These are phyloP conservation scores for Chimonanthus salicifolius DNA, from an alignment of 164 flowering plant species.

Conservation along the genomic window DNA sequence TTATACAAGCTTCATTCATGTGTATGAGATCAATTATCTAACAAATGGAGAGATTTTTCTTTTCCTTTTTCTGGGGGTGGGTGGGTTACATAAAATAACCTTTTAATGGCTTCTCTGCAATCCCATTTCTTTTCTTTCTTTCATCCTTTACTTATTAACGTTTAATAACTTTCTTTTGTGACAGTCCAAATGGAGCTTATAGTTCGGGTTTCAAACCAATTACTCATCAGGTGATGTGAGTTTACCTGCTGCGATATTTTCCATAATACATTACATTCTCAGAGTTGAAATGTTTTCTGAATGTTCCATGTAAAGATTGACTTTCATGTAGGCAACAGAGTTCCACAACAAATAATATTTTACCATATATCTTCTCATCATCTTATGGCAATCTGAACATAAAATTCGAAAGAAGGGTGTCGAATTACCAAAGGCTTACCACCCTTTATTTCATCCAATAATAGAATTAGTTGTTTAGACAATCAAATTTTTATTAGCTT, in stretches of 20 bases:
- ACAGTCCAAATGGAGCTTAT: constrained; percentile 98
- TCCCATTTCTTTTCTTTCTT: background rate
- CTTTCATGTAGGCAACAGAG: background rate
- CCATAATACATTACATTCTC: constrained; percentile 10
- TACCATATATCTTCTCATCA: background rate
- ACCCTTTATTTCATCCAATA: too few relatives aligned
- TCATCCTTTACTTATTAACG: background rate
- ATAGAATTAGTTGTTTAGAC: too few relatives aligned
- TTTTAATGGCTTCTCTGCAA: background rate
- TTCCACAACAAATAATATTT: background rate
- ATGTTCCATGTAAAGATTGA: background rate
- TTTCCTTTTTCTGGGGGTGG: too few relatives aligned
- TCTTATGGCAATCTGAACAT: background rate
- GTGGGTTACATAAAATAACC: too few relatives aligned
- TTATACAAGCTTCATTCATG: too few relatives aligned
- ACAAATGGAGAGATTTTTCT: too few relatives aligned
- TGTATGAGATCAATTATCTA: too few relatives aligned
- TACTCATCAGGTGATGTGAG: constrained; percentile 92
- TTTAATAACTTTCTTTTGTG: constrained; percentile 12
- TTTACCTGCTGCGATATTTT: constrained; percentile 35
- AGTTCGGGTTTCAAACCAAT: constrained; percentile 93
- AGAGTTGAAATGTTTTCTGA: constrained; percentile 1
- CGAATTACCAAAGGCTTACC: background rate
- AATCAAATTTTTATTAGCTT: too few relatives aligned
- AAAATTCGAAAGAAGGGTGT: background rate